Evolutionary conservation across 148 eudicot species (phyloP).

Genomic region (Dysphania ambrosioides): DNA sequence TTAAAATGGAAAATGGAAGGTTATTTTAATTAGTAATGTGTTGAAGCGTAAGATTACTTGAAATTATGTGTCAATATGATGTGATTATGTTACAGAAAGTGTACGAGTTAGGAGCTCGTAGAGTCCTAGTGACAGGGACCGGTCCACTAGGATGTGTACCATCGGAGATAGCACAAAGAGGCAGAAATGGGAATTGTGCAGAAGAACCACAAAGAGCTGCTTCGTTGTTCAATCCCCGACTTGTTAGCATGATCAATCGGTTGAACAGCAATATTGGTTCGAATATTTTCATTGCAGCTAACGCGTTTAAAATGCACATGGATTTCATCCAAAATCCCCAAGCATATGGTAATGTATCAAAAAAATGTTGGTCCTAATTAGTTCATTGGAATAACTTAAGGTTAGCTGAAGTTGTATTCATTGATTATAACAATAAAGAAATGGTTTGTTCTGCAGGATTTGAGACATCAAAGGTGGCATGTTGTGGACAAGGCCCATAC

Average conservation of each 20-base stretch:
- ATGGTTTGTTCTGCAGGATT: conserved; percentile 25
- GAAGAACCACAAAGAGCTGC: conserved; percentile 37
- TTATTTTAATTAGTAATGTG: too few relatives aligned
- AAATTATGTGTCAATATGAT: background rate
- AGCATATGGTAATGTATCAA: conserved; percentile 43
- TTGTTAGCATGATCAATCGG: conserved; percentile 26
- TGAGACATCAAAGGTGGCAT: conserved; percentile 42
- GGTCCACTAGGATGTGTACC: conserved; percentile 60
- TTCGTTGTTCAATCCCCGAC: conserved; percentile 43
- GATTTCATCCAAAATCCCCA: conserved; percentile 42
- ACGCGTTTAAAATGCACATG: conserved; percentile 35
- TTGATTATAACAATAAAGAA: background rate
- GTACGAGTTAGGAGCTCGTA: conserved; percentile 46
- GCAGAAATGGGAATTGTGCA: conserved; percentile 43
- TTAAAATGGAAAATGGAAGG: background rate
- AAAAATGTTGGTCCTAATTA: too few relatives aligned
- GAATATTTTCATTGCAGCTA: conserved; percentile 37
- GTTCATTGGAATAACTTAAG: too few relatives aligned
- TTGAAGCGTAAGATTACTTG: too few relatives aligned
- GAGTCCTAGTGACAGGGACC: conserved; percentile 53
- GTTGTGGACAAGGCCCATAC: conserved; percentile 48
- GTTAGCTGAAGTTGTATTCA: too few relatives aligned
- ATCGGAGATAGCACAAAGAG: conserved; percentile 43
- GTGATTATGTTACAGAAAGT: conserved; percentile 33
- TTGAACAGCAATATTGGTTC: conserved; percentile 39